These are phyloP conservation scores for Geum urbanum DNA, from an alignment of 306 rosid species.

Conservation along the genomic window DNA sequence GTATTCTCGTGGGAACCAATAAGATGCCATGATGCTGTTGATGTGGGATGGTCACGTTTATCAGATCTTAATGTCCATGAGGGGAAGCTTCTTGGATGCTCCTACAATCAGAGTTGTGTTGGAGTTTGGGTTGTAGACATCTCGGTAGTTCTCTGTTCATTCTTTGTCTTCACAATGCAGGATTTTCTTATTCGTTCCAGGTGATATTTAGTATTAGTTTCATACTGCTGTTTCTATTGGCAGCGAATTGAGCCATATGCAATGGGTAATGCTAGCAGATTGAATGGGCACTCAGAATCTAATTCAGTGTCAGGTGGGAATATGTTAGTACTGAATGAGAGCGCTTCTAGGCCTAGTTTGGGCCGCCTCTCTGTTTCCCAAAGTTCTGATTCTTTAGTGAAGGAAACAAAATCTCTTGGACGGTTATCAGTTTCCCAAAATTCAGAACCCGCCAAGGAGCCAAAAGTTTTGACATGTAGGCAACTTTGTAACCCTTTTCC, in stretches of 20 bases:
- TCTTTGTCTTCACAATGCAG: conserved; percentile 8
- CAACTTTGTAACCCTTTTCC: conserved; percentile 18
- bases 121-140: conserved; percentile 99
- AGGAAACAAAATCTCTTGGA: conserved; percentile 85
- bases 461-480: conserved; percentile 73
- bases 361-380: conserved; percentile 64
- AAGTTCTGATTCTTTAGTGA: conserved; percentile 63
- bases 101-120: conserved; percentile 94
- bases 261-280: conserved; percentile 49
- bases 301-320: conserved; percentile 61
- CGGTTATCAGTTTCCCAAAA: conserved; percentile 87
- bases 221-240: conserved; percentile 24
- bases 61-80: conserved; percentile 98
- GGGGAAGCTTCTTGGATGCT: conserved; percentile 98
- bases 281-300: conserved; percentile 77
- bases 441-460: conserved; percentile 76
- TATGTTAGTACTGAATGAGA: conserved; percentile 57
- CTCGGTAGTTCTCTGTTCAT: conserved; percentile 51
- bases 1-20: conserved; percentile 97
- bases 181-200: conserved; percentile 15
- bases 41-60: conserved; percentile 94
- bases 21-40: conserved; percentile 83
- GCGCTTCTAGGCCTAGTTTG: conserved; percentile 51
- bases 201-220: conserved; percentile 24
- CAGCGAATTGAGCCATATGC: conserved; percentile 91